A percentile compares a stretch with the other conserved stretches of the same genome.
These are phyloP conservation scores for Biscutella laevigata DNA, from an alignment of 441 rosid genomes.

Conservation along the genomic window DNA sequence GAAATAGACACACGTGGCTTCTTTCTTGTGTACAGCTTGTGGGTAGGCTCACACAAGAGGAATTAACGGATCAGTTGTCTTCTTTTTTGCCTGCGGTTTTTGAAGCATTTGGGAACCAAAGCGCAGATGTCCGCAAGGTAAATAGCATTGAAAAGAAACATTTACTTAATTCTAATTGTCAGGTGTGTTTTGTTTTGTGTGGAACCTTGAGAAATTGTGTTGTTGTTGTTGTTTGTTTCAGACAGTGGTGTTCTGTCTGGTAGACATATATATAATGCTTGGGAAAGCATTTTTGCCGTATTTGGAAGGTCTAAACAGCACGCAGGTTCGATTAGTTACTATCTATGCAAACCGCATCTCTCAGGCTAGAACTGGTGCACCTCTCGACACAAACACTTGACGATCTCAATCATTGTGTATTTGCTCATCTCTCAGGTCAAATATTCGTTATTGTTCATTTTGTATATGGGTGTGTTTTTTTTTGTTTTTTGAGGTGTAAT, in stretches of 20 bases:
- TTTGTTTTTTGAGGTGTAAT: constrained; percentile 5
- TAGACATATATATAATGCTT: constrained; percentile 93
- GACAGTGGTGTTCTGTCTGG: constrained; percentile 97
- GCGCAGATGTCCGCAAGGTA: constrained; percentile 99
- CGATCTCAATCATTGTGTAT: too few relatives aligned
- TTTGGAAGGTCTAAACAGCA: constrained; percentile 87
- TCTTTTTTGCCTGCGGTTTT: constrained; percentile 88
- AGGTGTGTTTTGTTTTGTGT: too few relatives aligned
- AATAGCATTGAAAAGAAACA: not conserved
- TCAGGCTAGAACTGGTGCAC: constrained; percentile 76
- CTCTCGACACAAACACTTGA: constrained; percentile 35
- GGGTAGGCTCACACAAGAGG: constrained; percentile 83
- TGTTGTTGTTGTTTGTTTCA: constrained; percentile 39
- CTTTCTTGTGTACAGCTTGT: constrained; percentile 55
- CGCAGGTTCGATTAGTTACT: constrained; percentile 84
- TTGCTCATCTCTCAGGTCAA: too few relatives aligned
- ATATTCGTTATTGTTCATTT: constrained; percentile 25
- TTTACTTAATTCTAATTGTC: too few relatives aligned
- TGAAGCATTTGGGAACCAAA: constrained; percentile 94
- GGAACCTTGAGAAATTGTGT: too few relatives aligned
- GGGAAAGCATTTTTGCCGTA: constrained; percentile 92
- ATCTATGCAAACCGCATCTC: constrained; percentile 96
- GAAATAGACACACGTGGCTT: constrained; percentile 2
- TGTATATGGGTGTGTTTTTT: constrained; percentile 22
- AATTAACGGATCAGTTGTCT: constrained; percentile 67